Evolutionary conservation across 352 stramenopile species (phyloP).

Genomic region (Globisporangium parvum): DNA sequence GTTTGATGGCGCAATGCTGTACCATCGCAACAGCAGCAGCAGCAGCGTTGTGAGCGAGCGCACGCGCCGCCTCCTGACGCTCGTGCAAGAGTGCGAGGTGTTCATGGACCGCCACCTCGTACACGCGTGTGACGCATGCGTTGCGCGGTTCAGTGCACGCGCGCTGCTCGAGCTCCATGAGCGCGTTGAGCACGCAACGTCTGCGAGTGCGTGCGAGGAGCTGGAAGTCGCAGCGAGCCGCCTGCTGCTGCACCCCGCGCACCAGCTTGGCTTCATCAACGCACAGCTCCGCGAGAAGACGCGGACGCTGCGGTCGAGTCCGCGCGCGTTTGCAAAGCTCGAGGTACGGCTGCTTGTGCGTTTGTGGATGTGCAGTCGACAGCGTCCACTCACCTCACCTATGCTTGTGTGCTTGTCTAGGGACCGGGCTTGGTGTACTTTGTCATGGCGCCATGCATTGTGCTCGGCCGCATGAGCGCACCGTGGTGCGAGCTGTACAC

Average conservation of each 20-base stretch:
- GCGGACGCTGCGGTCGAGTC: conserved; percentile 15
- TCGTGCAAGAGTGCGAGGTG: conserved; percentile 54
- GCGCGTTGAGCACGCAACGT: conserved; percentile 27
- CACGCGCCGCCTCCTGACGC: conserved; percentile 16
- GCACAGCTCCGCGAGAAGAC: conserved; percentile 29
- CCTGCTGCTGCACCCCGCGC: conserved; percentile 34
- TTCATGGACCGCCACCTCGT: conserved; percentile 43
- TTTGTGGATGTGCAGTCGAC: background rate
- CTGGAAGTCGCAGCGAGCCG: conserved; percentile 34
- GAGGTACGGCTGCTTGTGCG: conserved; percentile 28
- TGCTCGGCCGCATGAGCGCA: conserved; percentile 55
- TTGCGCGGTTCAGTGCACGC: conserved; percentile 42
- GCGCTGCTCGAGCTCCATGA: conserved; percentile 48
- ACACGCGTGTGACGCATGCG: conserved; percentile 45
- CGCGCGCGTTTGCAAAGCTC: conserved; percentile 70
- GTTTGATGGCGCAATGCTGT: conserved; percentile 21
- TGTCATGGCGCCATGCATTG: conserved; percentile 53
- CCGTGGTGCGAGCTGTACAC: conserved; percentile 60
- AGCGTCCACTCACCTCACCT: background rate
- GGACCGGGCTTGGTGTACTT: conserved; percentile 59
- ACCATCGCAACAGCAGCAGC: conserved; percentile 10
- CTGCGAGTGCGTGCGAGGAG: conserved; percentile 3
- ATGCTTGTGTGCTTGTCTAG: conserved; percentile 13
- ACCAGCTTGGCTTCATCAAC: conserved; percentile 41
- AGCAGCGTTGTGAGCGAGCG: conserved; percentile 10